Base-by-base conservation (phyloP, 352 stramenopile genomes). In the Phytophthora sp. region DNA sequence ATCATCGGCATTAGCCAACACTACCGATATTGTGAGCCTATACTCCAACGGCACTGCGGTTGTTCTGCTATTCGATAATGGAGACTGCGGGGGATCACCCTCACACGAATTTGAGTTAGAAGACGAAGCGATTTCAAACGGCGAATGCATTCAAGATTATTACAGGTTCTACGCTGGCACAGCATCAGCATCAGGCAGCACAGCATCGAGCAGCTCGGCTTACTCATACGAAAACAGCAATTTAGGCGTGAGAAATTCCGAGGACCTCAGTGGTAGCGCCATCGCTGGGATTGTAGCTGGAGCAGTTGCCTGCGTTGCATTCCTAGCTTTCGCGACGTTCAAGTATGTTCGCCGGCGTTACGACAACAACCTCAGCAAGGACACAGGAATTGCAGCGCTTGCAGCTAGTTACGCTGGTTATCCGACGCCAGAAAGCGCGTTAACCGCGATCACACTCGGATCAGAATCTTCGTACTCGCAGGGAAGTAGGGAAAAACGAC, bases 101-200 rank as follows among this genome's bases (percentile, higher is more conserved):
- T 56, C 44, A 4, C 30, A 62, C 9, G 18, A 41, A 30, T 66
- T 76, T 54, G 13, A 39, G 30, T 28, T 72, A 7, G 35, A 54
- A 10, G 48, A 23, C 3, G 51, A 62, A 11, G 24, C 41, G 24
- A 62, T 76, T 28, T 48, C 24, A 3, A 61, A 54, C 31, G 48
- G 56, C 18, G 31, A 62, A 1, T 76, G 67, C 37, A 34, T 66
- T 28, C 56, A 72, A 62, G 42, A 38, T 12, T 45, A n/a, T 18
- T 72, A 76, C 24, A 69, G 54, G 18, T 76, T 76, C 26, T 72
- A 66, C 58, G n/a, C n/a, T n/a, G n/a, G n/a, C n/a, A 59, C 62
- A 38, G 54, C 24, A 12, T 31, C 26, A 5, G 38, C 32, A 4
- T 69, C 56, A 0, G 23, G 39, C 15, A 62, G 31, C n/a, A 35